Base-by-base conservation (phyloP, 108 stramenopile genomes). In the Cyclotella distinguenda region DNA sequence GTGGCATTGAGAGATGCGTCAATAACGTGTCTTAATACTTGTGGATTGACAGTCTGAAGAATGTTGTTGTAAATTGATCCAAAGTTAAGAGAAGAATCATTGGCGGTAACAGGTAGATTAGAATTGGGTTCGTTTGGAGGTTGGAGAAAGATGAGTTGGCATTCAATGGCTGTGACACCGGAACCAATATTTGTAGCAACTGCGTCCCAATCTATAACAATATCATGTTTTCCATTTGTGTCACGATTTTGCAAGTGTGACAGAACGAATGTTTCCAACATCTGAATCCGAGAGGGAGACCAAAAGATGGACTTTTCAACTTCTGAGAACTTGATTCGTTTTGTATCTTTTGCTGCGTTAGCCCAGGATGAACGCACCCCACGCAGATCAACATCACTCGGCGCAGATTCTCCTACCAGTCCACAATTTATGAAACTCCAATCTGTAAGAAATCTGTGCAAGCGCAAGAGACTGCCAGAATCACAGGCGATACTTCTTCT, bases 401-500 rank as follows among this genome's bases (percentile, higher is more conserved):
- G 92, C 3, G 89, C 80, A 6, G 86, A 84, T 78, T 94, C 92
- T 34, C 89, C 89, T 13, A 87, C 61, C 6, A 70, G 72, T 46
- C 77, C 84, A 32, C 60, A 66, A 64, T 94, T 94, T 55, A 94
- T 84, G 12, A 87, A 74, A 12, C 86, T 78, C 73, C 74, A 86
- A 49, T 79, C 57, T 15, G 64, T 72, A 31, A 94, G 60, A 54
- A 94, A 90, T 22, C 63, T 47, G 55, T 86, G 84, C 18, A 94
- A 63, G 18, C 93, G 78, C 38, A 82, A 57, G 46, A 90, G 50
- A 64, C 89, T 94, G 10, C 93, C 93, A 35, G 82, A 88, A 78
- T 94, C 93, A 3, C 93, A 87, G 0, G 78, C 55, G 39, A 94
- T 66, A 28, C 68, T 65, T 28, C 93, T 66, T 25, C 93, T 76